These are phyloP conservation scores for Candida tropicalis DNA, from an alignment of 1,139 yeast genomes.

Conservation along the genomic window DNA sequence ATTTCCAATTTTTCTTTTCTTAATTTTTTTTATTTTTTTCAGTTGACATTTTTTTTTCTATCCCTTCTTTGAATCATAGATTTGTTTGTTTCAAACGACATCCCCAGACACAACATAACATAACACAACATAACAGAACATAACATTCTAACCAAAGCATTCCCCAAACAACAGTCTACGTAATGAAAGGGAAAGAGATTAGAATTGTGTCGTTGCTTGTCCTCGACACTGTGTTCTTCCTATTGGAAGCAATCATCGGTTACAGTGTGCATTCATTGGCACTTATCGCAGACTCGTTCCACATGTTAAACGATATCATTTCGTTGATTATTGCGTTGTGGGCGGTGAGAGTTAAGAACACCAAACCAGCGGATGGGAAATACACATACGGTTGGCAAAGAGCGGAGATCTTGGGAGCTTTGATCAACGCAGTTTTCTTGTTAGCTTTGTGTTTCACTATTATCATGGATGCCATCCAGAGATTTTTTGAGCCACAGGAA, in stretches of 20 bases:
- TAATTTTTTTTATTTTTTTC: no score
- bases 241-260: constrained; percentile 82
- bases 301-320: constrained; percentile 93
- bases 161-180: no score
- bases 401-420: constrained; percentile 93
- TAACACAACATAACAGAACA: no score
- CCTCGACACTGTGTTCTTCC: constrained; percentile 81
- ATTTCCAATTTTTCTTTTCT: no score
- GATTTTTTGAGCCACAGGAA: constrained; percentile 79
- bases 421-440: constrained; percentile 89
- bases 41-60: no score
- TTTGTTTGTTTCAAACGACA: no score
- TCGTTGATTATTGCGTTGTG: constrained; percentile 89
- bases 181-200: constrained; percentile 62
- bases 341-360: constrained; percentile 92
- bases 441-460: constrained; percentile 92
- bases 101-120: no score
- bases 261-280: constrained; percentile 92
- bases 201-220: constrained; percentile 73
- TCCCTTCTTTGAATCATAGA: no score
- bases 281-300: constrained; percentile 93
- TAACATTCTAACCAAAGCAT: no score
- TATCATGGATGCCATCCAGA: constrained; percentile 87
- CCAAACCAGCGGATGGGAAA: constrained; percentile 78
- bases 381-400: constrained; percentile 97